Evolutionary conservation across 2,329 filamentous ascomycete genomes (phyloP).

Genomic region (Calonectria pseudoturangicola): DNA sequence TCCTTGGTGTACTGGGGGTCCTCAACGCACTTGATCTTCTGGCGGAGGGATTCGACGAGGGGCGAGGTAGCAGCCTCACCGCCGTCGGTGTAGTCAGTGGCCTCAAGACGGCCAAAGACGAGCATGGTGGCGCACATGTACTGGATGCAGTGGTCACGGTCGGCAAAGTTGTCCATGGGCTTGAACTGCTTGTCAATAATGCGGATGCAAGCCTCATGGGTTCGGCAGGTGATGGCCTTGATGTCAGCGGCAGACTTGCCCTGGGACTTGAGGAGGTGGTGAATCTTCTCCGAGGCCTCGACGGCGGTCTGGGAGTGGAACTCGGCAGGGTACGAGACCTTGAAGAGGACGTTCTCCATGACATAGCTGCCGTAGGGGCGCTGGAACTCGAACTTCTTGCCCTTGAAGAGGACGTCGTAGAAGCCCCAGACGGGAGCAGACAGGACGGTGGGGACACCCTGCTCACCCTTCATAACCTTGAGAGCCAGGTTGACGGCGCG

Average conservation of each 20-base stretch:
- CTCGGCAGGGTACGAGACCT: conserved; percentile 98
- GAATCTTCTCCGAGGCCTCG: conserved; percentile 92
- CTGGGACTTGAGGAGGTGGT: conserved; percentile 86
- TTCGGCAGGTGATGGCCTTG: conserved; percentile 93
- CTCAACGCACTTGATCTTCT: conserved; percentile 97
- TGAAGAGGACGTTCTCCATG: conserved; percentile 99
- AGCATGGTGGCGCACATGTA: conserved; percentile 99
- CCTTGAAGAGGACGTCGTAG: conserved; percentile 98
- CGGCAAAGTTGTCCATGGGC: conserved; percentile 99
- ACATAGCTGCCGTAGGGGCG: conserved; percentile 97
- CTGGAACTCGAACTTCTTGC: conserved; percentile 97
- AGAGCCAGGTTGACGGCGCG: conserved; percentile 92
- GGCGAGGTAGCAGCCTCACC: conserved; percentile 92
- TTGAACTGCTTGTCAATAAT: conserved; percentile 99
- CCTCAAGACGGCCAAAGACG: conserved; percentile 93
- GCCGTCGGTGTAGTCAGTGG: conserved; percentile 94
- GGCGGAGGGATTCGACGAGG: conserved; percentile 91
- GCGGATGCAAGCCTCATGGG: conserved; percentile 97
- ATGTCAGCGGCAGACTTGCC: conserved; percentile 97
- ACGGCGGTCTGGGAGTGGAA: conserved; percentile 99
- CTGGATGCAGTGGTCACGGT: conserved; percentile 99
- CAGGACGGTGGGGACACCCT: conserved; percentile 92
- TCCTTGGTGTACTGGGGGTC: conserved; percentile 95
- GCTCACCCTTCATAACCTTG: conserved; percentile 93
- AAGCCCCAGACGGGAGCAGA: conserved; percentile 97